Conservation (phyloP, 192 early-diverging fungal species). For the Entrophospora sp. region DNA sequence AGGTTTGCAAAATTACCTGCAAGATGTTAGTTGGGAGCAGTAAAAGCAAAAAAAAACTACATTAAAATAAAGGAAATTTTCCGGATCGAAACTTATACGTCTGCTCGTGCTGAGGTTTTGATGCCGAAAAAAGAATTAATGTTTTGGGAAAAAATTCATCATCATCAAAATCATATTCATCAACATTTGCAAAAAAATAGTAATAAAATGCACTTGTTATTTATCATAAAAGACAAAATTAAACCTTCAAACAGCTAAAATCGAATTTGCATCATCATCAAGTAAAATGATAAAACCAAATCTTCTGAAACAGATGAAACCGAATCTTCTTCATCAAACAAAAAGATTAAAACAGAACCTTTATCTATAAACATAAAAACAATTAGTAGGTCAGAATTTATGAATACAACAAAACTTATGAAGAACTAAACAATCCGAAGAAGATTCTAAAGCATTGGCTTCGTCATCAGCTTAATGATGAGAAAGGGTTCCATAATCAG, state of each 20-base stretch:
- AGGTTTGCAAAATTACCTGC: conserved; percentile 92
- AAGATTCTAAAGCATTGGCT: too few relatives aligned
- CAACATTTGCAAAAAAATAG: too few relatives aligned
- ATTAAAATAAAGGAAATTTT: conserved; percentile 98
- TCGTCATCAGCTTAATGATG: too few relatives aligned
- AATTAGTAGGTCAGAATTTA: neutral
- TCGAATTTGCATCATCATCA: too few relatives aligned
- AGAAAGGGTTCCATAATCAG: too few relatives aligned
- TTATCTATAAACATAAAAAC: neutral
- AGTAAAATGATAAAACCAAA: too few relatives aligned
- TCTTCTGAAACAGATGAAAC: too few relatives aligned
- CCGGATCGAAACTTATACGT: conserved; percentile 85
- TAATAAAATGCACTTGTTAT: too few relatives aligned
- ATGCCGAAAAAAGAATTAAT: neutral
- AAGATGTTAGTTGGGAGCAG: conserved; percentile 97
- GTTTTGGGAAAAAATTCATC: conserved; percentile 3
- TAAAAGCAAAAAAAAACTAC: conserved; percentile 99
- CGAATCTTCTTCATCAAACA: neutral
- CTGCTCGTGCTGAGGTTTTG: conserved; percentile 88
- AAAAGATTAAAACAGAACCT: neutral
- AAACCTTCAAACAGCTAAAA: too few relatives aligned
- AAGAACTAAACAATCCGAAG: too few relatives aligned
- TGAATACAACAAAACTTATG: neutral
- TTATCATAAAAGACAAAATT: too few relatives aligned
- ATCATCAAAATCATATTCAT: too few relatives aligned